A percentile compares a stretch with the other conserved stretches of the same genome.
phyloP scores from a whole-genome alignment of 2,329 filamentous ascomycete genomes.

The Penicillium vulpinum region DNA sequence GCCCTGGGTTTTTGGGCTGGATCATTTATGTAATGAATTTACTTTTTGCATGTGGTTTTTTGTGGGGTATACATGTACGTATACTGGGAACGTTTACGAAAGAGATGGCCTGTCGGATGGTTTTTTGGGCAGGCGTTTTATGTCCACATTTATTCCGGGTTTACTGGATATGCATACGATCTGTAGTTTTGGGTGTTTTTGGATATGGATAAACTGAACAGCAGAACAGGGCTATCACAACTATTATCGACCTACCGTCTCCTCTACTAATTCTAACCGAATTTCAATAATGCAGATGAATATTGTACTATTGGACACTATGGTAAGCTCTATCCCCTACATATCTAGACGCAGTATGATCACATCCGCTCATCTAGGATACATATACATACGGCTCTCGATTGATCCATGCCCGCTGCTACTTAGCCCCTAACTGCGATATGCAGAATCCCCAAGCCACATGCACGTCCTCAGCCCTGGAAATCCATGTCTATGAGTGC shows the following conservation, averaged over 20 bases:
- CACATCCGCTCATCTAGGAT: not conserved
- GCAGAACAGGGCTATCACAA: not conserved
- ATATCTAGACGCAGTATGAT: not conserved
- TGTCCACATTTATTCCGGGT: not conserved
- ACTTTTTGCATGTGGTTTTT: slow-evolving; percentile 1
- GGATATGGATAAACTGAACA: slow-evolving; percentile 10
- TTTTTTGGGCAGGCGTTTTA: slow-evolving; percentile 1
- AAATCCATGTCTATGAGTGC: not conserved
- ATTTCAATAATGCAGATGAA: not conserved
- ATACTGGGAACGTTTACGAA: slow-evolving; percentile 1
- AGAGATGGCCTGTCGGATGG: not conserved
- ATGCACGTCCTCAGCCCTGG: not conserved
- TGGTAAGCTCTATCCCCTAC: not conserved
- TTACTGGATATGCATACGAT: not conserved
- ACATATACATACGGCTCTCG: too few species aligned
- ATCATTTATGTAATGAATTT: slow-evolving; percentile 4
- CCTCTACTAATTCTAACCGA: not conserved
- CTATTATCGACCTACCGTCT: not conserved
- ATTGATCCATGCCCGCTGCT: not conserved
- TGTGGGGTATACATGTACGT: slow-evolving; percentile 6
- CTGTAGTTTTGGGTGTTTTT: not conserved
- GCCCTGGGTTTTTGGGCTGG: not conserved
- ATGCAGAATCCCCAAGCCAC: not conserved
- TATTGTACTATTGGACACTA: not conserved
- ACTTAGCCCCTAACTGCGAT: not conserved